Evolutionary conservation across 2,329 filamentous ascomycete genomes (phyloP), one percentile per base, ranked within the genome.

Genomic region (Alternaria sp.): DNA sequence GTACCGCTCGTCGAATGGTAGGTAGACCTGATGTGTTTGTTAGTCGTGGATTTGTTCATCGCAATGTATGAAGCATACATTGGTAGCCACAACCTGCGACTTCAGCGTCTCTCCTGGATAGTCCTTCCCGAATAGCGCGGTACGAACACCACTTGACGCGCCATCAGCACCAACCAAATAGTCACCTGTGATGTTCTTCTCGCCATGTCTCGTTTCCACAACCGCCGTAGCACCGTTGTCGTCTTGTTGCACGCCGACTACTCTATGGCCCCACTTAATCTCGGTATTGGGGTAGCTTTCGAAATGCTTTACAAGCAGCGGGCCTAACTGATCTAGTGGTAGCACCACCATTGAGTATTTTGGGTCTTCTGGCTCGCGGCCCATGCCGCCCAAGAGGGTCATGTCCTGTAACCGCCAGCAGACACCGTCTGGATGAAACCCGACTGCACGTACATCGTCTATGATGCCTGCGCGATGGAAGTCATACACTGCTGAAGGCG

Each of bases 81-180:
- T 88, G 5, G 86, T 88, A 42, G 86, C 86, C 14, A 88, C 81
- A 56, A 89, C 86, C 68, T 87, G 85, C 57, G 80, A 79, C 52
- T 86, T 81, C 80, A 85, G 84, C 0, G 86, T 89, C 63, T 84
- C 84, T 0, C 86, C 86, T 0, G 85, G 85, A 60, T 84, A 88
- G 5, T 72, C 69, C 44, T 73, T 72, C 0, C 74, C 73, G 48
- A 77, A 77, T 21, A 77, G 57, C 0, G 63, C 62, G 11, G 66
- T 69, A 33, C 74, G 68, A 8, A 76, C 72, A 50, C 65, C 68
- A 59, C 74, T 77, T 9, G 71, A 70, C 10, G 73, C 74, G 28
- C 74, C 74, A 56, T 77, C 74, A 6, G 72, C 72, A 45, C 74
- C 74, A n/a, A 77, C 66, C 17, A 77, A 42, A 40, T 72, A 77